Base-by-base conservation (phyloP, 192 early-diverging fungal genomes). In the Mortierella alpina region DNA sequence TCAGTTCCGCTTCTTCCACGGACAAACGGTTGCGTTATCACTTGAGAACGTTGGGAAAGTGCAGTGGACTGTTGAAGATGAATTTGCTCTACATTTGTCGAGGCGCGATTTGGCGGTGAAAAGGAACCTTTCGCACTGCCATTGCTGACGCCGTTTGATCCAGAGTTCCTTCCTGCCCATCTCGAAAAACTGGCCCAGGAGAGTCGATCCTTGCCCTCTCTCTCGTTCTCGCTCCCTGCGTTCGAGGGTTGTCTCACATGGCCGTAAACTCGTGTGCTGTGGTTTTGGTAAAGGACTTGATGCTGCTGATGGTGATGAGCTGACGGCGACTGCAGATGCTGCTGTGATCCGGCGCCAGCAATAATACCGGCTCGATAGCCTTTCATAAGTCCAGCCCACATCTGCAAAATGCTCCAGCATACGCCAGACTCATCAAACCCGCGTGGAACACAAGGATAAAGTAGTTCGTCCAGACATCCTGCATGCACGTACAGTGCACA, bases 331-430 rank as follows among this genome's bases (percentile, higher is more conserved):
- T 66, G 53, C 20, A 18, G 58, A 3, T 60, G 49, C 22, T 68
- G 73, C 9, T 74, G 56, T 12, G 52, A 14, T 63, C 82, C 84
- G 1, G 79, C 73, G 12, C 80, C 66, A 7, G 77, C 48, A 66
- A 86, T 75, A 40, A 95, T 79, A 20, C 88, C 87, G 22, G 82
- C 53, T 57, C 94, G 82, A 80, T 95, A 95, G 49, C 91, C 75
- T 59, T 89, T 91, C 47, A 95, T 80, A 22, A 95, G 76, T 5
- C 92, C 93, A 12, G 92, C 91, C 83, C 94, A 94, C 66, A 94
- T 85, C 73, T 91, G 90, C 53, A 95, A 75, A 47, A 94, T 93
- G 15, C 89, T 83, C 57, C 82, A 75, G 63, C 86, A 88, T 47
- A 95, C 87, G 47, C 90, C 91, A 17, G 79, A 63, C 60, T 94